These are phyloP conservation scores for Botrytis hyacinthi DNA, from an alignment of 2,329 filamentous ascomycete genomes.

Conservation along the genomic window DNA sequence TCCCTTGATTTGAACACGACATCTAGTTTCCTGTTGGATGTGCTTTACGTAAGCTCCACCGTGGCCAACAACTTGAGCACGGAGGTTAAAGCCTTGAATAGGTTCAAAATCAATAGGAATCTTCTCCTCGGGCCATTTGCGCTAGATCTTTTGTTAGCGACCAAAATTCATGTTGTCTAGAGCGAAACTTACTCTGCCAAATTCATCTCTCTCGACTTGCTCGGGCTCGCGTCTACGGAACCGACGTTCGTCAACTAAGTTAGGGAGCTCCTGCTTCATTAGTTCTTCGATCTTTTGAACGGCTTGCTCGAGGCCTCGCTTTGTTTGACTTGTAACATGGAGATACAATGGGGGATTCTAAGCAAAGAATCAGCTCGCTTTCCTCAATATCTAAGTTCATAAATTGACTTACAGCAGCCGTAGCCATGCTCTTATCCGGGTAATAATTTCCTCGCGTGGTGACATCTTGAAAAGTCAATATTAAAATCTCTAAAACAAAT, in stretches of 20 bases:
- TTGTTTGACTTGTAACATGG: conserved; percentile 89
- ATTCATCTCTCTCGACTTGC: conserved; percentile 83
- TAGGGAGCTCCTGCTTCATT: conserved; percentile 93
- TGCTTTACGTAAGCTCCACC: conserved; percentile 96
- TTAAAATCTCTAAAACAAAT: conserved; percentile 44
- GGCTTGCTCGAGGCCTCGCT: conserved; percentile 86
- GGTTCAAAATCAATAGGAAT: conserved; percentile 90
- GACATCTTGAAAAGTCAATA: conserved; percentile 81
- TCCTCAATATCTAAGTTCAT: background rate
- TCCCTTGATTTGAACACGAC: conserved; percentile 97
- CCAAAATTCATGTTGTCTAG: background rate
- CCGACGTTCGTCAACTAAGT: conserved; percentile 89
- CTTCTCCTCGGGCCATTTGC: conserved; percentile 98
- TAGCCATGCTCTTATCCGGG: conserved; percentile 97
- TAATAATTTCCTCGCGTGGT: conserved; percentile 96
- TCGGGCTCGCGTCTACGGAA: conserved; percentile 82
- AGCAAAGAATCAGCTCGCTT: conserved; percentile 25
- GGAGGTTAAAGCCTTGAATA: conserved; percentile 89
- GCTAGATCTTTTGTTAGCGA: conserved; percentile 50
- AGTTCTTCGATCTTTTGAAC: conserved; percentile 87
- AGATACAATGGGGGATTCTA: conserved; percentile 93
- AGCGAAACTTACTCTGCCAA: conserved; percentile 68
- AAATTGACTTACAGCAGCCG: conserved; percentile 68
- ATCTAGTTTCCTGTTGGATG: conserved; percentile 92
- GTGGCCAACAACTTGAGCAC: conserved; percentile 92